Evolutionary conservation across 768 basidiomycete genomes (phyloP), one percentile per base, ranked within the genome.

Genomic region (Cytidiella melzeri): DNA sequence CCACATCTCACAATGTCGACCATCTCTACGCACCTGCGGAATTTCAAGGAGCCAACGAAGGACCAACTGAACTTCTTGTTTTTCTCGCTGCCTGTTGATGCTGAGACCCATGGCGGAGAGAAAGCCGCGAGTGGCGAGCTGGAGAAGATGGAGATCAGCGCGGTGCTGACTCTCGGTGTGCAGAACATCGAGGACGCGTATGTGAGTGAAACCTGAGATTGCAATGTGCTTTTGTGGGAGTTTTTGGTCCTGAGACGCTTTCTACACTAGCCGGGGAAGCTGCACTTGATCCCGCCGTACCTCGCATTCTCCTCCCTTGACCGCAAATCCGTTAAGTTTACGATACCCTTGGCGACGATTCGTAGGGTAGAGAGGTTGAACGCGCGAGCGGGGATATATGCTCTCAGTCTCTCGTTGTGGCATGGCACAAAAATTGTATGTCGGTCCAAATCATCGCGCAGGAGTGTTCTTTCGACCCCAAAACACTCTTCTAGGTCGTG

Each of bases 291-390:
- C 52, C 80, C 92, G 9, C 92, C 93, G 0, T 98, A 87, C 68
- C 75, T 99, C 7, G 81, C 88, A 18, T 99, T 98, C 68, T 70
- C 83, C 11, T 95, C 92, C 4, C 68, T 95, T 21, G 96, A 99
- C 67, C 81, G 86, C 61, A 92, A 92, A 64, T 93, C 91, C 20
- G 92, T 93, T 50, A 77, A 85, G 39, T 92, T 92, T 68, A 92
- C 92, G 6, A 69, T 98, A 7, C 95, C 96, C 25, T 75, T 99
- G 38, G 92, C 86, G 46, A 92, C 92, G 4, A 82, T 99, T 57
- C 80, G 96, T 45, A 74, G 96, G 48, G 96, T 99, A 19, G 96
- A 99, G 68, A 73, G 92, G 42, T 76, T 97, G 45, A 96, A 95
- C 64, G 87, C 92, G 10, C 81, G 92, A 12, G 88, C 92, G 24